Evolutionary conservation across 495 filamentous ascomycete species (phyloP), one percentile per base, ranked within the genome.

Genomic region (Bathelium albidoporum): DNA sequence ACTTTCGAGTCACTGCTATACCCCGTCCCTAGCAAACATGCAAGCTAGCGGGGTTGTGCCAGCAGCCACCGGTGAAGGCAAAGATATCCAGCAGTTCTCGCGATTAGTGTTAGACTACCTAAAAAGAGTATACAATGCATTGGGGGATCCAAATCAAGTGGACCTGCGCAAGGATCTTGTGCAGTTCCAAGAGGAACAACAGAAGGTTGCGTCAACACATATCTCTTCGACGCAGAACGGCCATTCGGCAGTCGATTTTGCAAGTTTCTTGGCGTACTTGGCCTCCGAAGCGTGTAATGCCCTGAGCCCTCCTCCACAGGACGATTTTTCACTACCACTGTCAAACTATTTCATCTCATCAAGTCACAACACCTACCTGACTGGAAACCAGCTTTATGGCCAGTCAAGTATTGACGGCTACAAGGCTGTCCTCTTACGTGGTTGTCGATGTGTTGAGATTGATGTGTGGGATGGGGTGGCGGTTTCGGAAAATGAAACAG

Each of bases 331-430:
- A 20, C 22, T 55, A 55, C 90, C 91, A 2, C 78, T 97, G 39
- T 87, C 87, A 43, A 89, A 87, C 68, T 97, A 96, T 77, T 97
- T 87, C 71, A 87, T 97, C 65, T 91, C 86, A 59, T 92, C 88
- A 28, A 95, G 90, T 70, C 93, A 97, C 74, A 97, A 97, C 73
- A 97, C 93, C 0, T 97, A 97, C 69, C 79, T 97, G 64, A 90
- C 88, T 0, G 93, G 93, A 0, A 93, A 97, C 71, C 93, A 97
- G 75, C 80, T 97, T 11, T 94, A 85, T 63, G 91, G 90, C 65
- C 83, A 88, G 63, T 85, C 89, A 34, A 91, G 87, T 63, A 85
- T 86, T 1, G 88, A 88, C 59, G 86, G 88, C 22, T 97, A 96
- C 76, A 89, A 83, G 66, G 87, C 87, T 70, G 91, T 83, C 18